Base-by-base conservation (phyloP, 495 filamentous ascomycete species). In the Xylaria curta region DNA sequence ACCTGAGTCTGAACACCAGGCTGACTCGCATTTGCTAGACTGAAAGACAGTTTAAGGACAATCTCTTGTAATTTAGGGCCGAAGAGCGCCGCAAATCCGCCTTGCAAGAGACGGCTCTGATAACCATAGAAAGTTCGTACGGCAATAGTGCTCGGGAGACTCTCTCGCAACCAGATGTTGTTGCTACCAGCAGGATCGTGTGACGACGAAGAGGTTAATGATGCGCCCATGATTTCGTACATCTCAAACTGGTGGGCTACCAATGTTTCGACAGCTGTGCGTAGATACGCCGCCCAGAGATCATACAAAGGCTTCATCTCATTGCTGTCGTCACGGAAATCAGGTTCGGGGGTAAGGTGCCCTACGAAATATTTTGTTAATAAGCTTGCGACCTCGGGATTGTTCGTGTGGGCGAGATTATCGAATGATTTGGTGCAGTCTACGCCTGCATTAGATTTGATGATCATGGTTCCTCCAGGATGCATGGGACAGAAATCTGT, bases 331-430 rank as follows among this genome's bases (percentile, higher is more conserved):
- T 75, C 74, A 63, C 80, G 77, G 65, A 85, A 83, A 40, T 86
- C 82, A 12, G 84, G 84, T 66, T 86, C 85, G 4, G 83, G 77
- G 3, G 82, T 83, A 31, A 87, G 75, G 67, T 84, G 81, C 15
- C 83, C 85, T n/a, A 86, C 83, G 65, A 85, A 85, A 73, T 87
- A 87, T 66, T 85, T 87, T 6, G 82, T 84, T 9, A 87, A 74
- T 15, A 86, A 77, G 69, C 82, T 85, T 69, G 73, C 78, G 2
- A 86, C 84, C 72, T 87, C 84, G 4, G 84, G 83, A 62, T 87
- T 86, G 63, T 84, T 85, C 26, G 83, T 85, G 76, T 87, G 85
- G 0, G 83, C 85, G 8, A 87, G 78, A 64, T 84, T 83, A 73
- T 87, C 84, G 63, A 87, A 87, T 10, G 83, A 83, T 75, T 82